Evolutionary conservation across 2,329 filamentous ascomycete genomes (phyloP).

Genomic region (Dothistroma pini): DNA sequence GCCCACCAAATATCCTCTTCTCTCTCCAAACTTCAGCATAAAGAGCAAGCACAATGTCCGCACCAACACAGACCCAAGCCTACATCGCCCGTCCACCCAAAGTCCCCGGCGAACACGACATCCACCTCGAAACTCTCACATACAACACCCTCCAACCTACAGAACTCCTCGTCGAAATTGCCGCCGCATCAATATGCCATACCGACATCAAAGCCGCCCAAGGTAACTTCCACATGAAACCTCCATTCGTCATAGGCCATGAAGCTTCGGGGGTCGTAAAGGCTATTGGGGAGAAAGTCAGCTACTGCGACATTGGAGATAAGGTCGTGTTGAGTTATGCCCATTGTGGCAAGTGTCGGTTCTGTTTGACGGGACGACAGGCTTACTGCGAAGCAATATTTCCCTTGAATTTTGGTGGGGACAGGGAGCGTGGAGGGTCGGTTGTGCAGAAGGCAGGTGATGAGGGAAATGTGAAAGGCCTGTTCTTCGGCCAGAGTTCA

Average conservation of each 20-base stretch:
- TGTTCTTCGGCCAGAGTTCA: conserved; percentile 26
- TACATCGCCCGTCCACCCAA: conserved; percentile 18
- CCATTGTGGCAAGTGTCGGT: conserved; percentile 19
- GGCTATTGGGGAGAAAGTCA: conserved; percentile 12
- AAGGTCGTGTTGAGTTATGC: conserved; percentile 20
- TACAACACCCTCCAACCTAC: conserved; percentile 11
- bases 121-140: conserved; percentile 17
- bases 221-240: conserved; percentile 23
- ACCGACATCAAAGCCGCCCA: conserved; percentile 21
- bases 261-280: conserved; percentile 23
- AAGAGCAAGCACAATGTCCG: background rate
- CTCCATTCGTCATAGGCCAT: conserved; percentile 26
- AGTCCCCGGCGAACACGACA: background rate
- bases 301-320: conserved; percentile 16
- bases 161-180: conserved; percentile 23
- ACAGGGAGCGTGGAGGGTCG: conserved; percentile 3
- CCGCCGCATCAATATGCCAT: conserved; percentile 23
- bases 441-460: conserved; percentile 11
- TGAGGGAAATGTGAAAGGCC: conserved; percentile 10
- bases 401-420: conserved; percentile 19
- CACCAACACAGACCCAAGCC: conserved; percentile 21
- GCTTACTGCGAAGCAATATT: conserved; percentile 21
- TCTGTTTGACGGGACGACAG: conserved; percentile 13
- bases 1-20: background rate
- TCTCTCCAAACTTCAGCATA: no score